Base-by-base conservation (phyloP, 768 basidiomycete genomes). In the Mycena chlorophos region DNA sequence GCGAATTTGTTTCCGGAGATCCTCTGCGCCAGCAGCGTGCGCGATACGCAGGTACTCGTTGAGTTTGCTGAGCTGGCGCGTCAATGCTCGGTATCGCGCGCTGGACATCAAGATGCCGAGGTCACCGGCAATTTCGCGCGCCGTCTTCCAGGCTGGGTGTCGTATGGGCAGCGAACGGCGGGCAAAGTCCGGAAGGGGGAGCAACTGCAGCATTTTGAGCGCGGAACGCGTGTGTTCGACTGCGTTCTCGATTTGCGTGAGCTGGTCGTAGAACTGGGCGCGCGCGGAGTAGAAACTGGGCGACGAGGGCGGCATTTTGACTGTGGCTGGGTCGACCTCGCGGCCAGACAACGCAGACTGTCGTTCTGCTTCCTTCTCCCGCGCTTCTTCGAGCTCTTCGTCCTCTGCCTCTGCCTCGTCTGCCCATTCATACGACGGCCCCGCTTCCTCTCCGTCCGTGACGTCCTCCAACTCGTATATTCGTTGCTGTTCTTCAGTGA, bases 211-310 rank as follows among this genome's bases (percentile, higher is more conserved):
- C 17, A 74, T 68, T 47, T 82, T 82, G 22, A 96, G 81, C 2
- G 82, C 79, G 3, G 69, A 67, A n/a, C 84, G 83, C 3, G 86
- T 74, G 39, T 78, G 72, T 26, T 76, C 68, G 27, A 89, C 77
- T 49, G 89, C 86, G 12, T 73, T 73, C 65, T 93, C 84, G 17
- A 96, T 81, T 39, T 79, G 73, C 40, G 75, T 72, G 39, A 94
- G 71, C 53, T 85, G 81, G 70, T 94, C 89, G 68, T 86, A 86
- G 75, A 86, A 94, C 22, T 75, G 74, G 1, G 89, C 75, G 29
- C 87, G 85, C 16, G 86, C 87, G 17, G 94, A 92, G 75, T 91
- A 97, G 74, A 94, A 95, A 46, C 82, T 84, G 20, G 91, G 83
- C 6, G 91, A 88, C 19, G 78, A 71, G 0, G 91, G 91, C 34